Base-by-base conservation (phyloP, 371 early-diverging fungal species). In the Paraphysoderma sedebokerense region DNA sequence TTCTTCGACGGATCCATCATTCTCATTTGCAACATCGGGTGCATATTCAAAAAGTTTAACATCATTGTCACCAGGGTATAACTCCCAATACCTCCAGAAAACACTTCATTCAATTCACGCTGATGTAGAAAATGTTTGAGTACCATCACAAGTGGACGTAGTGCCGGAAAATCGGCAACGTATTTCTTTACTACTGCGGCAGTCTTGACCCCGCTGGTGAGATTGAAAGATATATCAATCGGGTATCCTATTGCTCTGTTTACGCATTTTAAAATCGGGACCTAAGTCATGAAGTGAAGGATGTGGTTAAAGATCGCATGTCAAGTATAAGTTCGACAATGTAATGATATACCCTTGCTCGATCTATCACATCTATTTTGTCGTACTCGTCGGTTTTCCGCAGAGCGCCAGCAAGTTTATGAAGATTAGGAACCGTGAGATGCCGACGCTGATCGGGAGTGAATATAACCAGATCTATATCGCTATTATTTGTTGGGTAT, bases 61-160 rank as follows among this genome's bases (percentile, higher is more conserved):
- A 88, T 76, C 61, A 98, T 54, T 44, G 84, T 69, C 44, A 90
- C 73, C 22, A 90, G 70, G 2, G 86, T 80, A 57, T 92, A 98
- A n/a, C 86, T 82, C 20, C 95, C 89, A 47, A 98, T 53, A 1
- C 98, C 98, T 24, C 99, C 99, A 1, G 70, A 72, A 51, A 74
- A 88, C 4, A 89, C 87, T 58, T 98, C 96, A 60, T 93, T 92
- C 51, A 87, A 55, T 7, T 67, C 56, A 27, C 86, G 70, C 42
- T 74, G 66, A 2, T 66, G 51, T 36, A 96, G 55, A 46, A 87
- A 87, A 42, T 86, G 81, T 61, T 95, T 96, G 47, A 96, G 52
- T 0, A 88, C 53, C 45, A 91, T 53, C 26, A 79, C 66, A 5
- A 96, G 46, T 27, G 79, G 65, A 11, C 77, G 64, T 19, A 90